Evolutionary conservation across 2,329 filamentous ascomycete genomes (phyloP), one percentile per base, ranked within the genome.

Genomic region (Alternaria gansuensis): DNA sequence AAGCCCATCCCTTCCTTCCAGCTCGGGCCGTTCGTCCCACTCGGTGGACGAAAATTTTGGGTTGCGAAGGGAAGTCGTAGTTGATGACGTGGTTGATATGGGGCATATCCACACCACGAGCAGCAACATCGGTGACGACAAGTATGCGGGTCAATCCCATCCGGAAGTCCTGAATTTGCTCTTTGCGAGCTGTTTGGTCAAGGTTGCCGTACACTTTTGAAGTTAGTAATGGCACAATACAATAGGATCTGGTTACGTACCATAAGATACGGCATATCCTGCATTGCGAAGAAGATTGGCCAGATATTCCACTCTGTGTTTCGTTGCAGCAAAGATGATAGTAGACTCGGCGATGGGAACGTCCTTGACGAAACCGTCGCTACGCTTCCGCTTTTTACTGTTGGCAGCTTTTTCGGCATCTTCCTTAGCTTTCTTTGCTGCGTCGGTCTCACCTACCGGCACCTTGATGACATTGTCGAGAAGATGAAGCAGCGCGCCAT

Each of bases 41-140:
- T 75, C 95, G 89, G 78, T 99, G 95, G 28, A 99, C 90, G 71
- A 96, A 99, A 40, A 99, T 88, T 79, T 99, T 99, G 21, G 95
- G 92, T 72, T 98, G 95, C 2, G 94, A 91, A 3, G 95, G 94
- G 65, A 99, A 99, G 74, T 98, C 94, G 78, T 96, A 99, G 82
- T 99, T 98, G 82, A 99, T 94, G 59, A 99, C 95, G 75, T 99
- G 98, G 56, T 92, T 93, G 34, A 99, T 84, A 45, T 97, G 86
- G 0, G 95, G 95, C 67, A 99, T 97, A 87, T 99, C 95, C 62
- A 99, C 96, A 87, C 95, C 95, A 87, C 95, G 87, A 23, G 95
- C 95, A 13, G 95, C 95, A 53, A 99, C 93, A 75, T 99, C 95
- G 1, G 95, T 99, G 43, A 98, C 94, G 3, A 99, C 93, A 8